Conservation (phyloP, 2,329 filamentous ascomycete genomes). For the Colletotrichum tofieldiae region DNA sequence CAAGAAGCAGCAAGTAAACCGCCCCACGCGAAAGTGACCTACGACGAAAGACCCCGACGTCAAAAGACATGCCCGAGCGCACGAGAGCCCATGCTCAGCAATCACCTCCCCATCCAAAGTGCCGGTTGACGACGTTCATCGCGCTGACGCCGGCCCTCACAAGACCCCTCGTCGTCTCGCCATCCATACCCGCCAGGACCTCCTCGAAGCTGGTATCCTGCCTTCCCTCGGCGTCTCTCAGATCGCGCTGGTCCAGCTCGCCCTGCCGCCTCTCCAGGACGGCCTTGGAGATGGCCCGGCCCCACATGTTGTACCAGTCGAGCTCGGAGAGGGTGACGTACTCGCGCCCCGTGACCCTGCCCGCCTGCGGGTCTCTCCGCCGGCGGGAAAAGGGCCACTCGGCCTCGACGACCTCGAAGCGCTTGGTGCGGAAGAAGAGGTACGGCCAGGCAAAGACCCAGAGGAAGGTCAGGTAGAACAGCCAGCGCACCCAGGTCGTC, state of each 20-base stretch:
- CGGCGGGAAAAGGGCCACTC: slow-evolving; percentile 71
- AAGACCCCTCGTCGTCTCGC: slow-evolving; percentile 58
- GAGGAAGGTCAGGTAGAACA: slow-evolving; percentile 78
- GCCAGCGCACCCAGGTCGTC: slow-evolving; percentile 73
- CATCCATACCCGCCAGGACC: slow-evolving; percentile 52
- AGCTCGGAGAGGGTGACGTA: slow-evolving; percentile 71
- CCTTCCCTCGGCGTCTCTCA: slow-evolving; percentile 59
- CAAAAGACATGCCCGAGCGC: not conserved
- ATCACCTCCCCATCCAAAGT: slow-evolving; percentile 67
- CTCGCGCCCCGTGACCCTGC: slow-evolving; percentile 48
- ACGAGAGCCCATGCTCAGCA: slow-evolving; percentile 12
- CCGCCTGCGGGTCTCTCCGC: slow-evolving; percentile 30
- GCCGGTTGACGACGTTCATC: slow-evolving; percentile 68
- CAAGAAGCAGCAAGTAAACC: not conserved
- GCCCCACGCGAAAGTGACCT: not conserved
- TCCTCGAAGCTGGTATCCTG: slow-evolving; percentile 52
- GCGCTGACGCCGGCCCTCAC: slow-evolving; percentile 66
- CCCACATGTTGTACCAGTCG: slow-evolving; percentile 77
- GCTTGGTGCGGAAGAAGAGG: slow-evolving; percentile 77
- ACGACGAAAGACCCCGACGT: not conserved
- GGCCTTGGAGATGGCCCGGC: slow-evolving; percentile 70
- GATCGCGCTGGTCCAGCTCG: slow-evolving; percentile 70
- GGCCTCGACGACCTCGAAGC: slow-evolving; percentile 75
- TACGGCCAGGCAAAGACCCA: slow-evolving; percentile 82
- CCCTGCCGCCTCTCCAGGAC: slow-evolving; percentile 72